Evolutionary conservation across 208 protist species (phyloP).

Genomic region (Wallacemonas rigidus): DNA sequence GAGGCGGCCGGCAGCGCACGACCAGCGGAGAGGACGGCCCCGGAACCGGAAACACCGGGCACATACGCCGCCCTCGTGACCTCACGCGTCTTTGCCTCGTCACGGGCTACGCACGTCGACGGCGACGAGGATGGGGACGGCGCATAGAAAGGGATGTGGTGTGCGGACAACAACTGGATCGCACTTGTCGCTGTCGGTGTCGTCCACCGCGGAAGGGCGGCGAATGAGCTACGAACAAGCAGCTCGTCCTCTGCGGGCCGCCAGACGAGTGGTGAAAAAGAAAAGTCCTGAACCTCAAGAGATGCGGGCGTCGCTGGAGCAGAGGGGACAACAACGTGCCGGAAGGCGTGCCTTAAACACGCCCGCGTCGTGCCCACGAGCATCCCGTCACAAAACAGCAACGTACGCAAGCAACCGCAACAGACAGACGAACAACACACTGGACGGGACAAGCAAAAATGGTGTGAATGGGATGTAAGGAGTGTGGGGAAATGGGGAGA

Average conservation of each 20-base stretch:
- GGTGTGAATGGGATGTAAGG: neutral
- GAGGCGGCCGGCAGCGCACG: constrained; percentile 5
- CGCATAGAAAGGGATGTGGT: constrained; percentile 33
- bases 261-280: constrained; percentile 2
- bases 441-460: neutral
- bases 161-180: no score
- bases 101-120: no score
- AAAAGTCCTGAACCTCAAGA: constrained; percentile 4
- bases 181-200: constrained; percentile 58
- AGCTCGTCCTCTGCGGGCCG: constrained; percentile 31
- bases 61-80: constrained; percentile 65
- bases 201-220: constrained; percentile 93
- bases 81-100: constrained; percentile 32
- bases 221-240: constrained; percentile 53
- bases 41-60: constrained; percentile 72
- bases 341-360: constrained; percentile 15
- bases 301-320: neutral
- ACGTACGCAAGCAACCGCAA: neutral
- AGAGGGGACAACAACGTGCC: neutral
- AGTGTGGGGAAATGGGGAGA: neutral
- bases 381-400: neutral
- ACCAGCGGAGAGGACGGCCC: constrained; percentile 56
- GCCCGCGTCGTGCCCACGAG: neutral
- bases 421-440: neutral
- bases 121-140: neutral